A percentile compares a stretch with the other conserved stretches of the same genome.
Conservation (phyloP, 1,284 basidiomycete genomes). For the Cutaneotrichosporon sp. region DNA sequence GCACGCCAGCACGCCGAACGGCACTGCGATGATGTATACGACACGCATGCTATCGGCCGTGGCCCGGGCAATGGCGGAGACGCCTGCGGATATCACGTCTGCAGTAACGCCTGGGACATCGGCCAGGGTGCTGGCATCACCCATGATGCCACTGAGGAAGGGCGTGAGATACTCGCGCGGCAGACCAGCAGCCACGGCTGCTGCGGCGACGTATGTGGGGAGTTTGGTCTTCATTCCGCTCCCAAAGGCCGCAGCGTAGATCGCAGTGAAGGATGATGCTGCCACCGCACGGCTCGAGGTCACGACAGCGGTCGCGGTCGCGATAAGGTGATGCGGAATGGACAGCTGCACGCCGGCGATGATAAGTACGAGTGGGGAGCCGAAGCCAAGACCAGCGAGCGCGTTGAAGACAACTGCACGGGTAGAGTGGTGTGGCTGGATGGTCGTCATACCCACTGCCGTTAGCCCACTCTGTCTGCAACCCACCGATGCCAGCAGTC, state of each 20-base stretch:
- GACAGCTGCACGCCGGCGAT: constrained; percentile 28
- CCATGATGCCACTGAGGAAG: constrained; percentile 15
- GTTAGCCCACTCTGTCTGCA: not conserved
- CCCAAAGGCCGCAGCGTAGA: constrained; percentile 23
- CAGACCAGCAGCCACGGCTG: constrained; percentile 23
- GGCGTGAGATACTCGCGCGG: constrained; percentile 12
- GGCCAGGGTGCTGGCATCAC: constrained; percentile 1
- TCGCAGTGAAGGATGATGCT: constrained; percentile 23
- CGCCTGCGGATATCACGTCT: constrained; percentile 13
- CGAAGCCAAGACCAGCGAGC: constrained; percentile 28
- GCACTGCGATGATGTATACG: constrained; percentile 19
- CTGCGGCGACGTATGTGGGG: constrained; percentile 18
- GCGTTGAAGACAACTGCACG: constrained; percentile 16
- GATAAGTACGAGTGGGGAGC: constrained; percentile 27
- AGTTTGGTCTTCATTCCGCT: constrained; percentile 17
- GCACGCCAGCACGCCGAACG: constrained; percentile 16
- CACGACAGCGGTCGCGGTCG: constrained; percentile 26
- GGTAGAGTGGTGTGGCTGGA: constrained; percentile 15
- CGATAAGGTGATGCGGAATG: constrained; percentile 31
- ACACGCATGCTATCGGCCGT: constrained; percentile 11
- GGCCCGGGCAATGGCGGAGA: constrained; percentile 6
- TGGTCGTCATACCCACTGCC: constrained; percentile 19
- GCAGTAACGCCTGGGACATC: constrained; percentile 17
- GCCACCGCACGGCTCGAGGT: constrained; percentile 26
- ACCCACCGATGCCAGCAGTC: constrained; percentile 14